Percentiles rank a stretch among this genome's conserved stretches.
Conservation (phyloP, 2,329 filamentous ascomycete species). For the Aspergillus cejpii region DNA sequence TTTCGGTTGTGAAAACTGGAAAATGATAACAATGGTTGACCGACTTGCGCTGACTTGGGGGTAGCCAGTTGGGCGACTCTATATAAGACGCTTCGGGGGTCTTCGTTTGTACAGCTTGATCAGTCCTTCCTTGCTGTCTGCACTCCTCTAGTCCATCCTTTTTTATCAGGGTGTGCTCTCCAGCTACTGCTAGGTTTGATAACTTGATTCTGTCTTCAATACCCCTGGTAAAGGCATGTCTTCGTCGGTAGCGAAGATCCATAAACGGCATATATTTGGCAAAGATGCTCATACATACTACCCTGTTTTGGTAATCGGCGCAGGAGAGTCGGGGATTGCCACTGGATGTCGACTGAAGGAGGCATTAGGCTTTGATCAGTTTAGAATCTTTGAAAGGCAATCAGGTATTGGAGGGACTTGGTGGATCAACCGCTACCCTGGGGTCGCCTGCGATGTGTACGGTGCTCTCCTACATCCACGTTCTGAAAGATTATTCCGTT, state of each 20-base stretch:
- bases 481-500: background rate
- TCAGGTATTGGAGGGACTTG: slow-evolving; percentile 57
- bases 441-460: slow-evolving; percentile 52
- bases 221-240: slow-evolving; percentile 15
- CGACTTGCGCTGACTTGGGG: too few species aligned
- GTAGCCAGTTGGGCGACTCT: too few species aligned
- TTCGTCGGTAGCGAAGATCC: slow-evolving; percentile 31
- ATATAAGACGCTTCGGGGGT: too few species aligned
- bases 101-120: too few species aligned
- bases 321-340: slow-evolving; percentile 57
- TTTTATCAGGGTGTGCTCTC: too few species aligned
- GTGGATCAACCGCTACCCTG: slow-evolving; percentile 57
- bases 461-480: slow-evolving; percentile 2
- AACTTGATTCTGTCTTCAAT: background rate
- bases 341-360: slow-evolving; percentile 55
- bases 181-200: background rate
- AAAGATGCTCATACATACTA: slow-evolving; percentile 41
- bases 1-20: too few species aligned
- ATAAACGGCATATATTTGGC: slow-evolving; percentile 35
- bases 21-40: too few species aligned
- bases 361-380: slow-evolving; percentile 52
- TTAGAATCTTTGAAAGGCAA: slow-evolving; percentile 56
- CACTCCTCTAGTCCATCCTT: too few species aligned
- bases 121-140: too few species aligned
- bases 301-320: slow-evolving; percentile 53